These are phyloP conservation scores for Dendrobium catenatum DNA, from an alignment of 106 monocot genomes.

Conservation along the genomic window DNA sequence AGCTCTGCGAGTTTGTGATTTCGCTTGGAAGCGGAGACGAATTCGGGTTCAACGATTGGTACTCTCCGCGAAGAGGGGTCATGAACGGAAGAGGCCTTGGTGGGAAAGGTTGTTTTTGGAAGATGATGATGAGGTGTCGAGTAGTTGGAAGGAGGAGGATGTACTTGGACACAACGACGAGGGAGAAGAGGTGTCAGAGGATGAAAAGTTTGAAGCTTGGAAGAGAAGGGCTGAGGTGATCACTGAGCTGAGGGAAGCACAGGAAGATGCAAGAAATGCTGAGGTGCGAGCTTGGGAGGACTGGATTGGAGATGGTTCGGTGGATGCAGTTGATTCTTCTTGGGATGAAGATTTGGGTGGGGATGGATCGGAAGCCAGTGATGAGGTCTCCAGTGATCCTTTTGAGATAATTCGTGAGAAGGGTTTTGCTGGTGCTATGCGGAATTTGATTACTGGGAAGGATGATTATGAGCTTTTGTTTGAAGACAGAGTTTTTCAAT, in stretches of 20 bases:
- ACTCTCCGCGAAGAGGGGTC: conserved; percentile 20
- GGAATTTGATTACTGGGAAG: conserved; percentile 22
- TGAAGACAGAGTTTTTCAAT: conserved; percentile 86
- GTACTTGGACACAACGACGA: conserved; percentile 20
- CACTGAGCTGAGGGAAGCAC: conserved; percentile 77
- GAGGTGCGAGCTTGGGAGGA: conserved; percentile 76
- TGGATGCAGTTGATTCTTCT: conserved; percentile 13
- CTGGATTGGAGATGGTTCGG: conserved; percentile 39
- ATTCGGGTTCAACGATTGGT: conserved; percentile 10
- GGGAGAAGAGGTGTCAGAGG: conserved; percentile 12
- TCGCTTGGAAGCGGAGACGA: conserved; percentile 9
- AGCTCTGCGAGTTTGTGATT: conserved; percentile 4
- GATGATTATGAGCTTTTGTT: conserved; percentile 76
- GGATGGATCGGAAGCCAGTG: no score
- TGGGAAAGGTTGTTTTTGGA: conserved; percentile 69
- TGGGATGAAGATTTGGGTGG: conserved; percentile 19
- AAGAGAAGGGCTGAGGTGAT: conserved; percentile 88
- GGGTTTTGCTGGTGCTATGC: conserved; percentile 30
- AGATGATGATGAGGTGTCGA: conserved; percentile 28
- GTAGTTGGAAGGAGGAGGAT: conserved; percentile 29
- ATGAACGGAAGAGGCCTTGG: conserved; percentile 34
- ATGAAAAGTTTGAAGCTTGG: conserved; percentile 75
- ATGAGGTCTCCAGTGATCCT: conserved; percentile 17
- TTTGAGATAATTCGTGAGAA: conserved; percentile 25
- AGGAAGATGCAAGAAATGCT: conserved; percentile 57